Evolutionary conservation across 768 basidiomycete genomes (phyloP).

Genomic region (Piloderma croceum): DNA sequence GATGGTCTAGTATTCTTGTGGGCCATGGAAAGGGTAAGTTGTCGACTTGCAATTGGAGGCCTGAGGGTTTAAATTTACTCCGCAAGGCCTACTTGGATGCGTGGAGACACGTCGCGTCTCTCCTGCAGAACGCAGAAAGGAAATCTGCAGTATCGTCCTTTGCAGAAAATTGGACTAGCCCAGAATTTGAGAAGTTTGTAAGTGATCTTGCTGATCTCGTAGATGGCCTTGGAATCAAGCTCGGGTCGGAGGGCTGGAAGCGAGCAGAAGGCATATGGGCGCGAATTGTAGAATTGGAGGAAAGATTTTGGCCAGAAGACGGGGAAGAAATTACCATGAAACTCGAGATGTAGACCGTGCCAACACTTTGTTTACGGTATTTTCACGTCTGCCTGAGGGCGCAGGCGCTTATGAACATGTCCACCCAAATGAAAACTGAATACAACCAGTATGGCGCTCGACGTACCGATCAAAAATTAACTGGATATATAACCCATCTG

Average conservation of each 20-base stretch:
- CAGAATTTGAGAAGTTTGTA: slow-evolving; percentile 14
- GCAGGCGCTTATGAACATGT: too few relatives aligned
- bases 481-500: too few relatives aligned
- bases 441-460: too few relatives aligned
- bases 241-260: slow-evolving; percentile 28
- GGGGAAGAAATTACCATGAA: slow-evolving; percentile 38
- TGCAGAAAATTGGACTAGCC: slow-evolving; percentile 52
- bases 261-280: slow-evolving; percentile 49
- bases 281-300: slow-evolving; percentile 56
- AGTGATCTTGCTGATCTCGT: slow-evolving; percentile 52
- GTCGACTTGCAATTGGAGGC: slow-evolving; percentile 1
- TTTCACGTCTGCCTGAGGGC: too few relatives aligned
- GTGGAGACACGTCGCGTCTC: slow-evolving; percentile 37
- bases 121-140: slow-evolving; percentile 5
- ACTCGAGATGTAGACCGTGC: too few relatives aligned
- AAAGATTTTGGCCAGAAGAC: slow-evolving; percentile 50
- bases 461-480: too few relatives aligned
- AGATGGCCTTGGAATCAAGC: slow-evolving; percentile 34
- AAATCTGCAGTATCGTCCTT: slow-evolving; percentile 39
- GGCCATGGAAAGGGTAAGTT: slow-evolving; percentile 69
- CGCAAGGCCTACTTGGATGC: slow-evolving; percentile 62
- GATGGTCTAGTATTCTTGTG: slow-evolving; percentile 71
- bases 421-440: too few relatives aligned
- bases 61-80: background rate
- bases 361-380: too few relatives aligned